Base-by-base conservation (phyloP, 371 early-diverging fungal genomes). In the Mucor sp. region DNA sequence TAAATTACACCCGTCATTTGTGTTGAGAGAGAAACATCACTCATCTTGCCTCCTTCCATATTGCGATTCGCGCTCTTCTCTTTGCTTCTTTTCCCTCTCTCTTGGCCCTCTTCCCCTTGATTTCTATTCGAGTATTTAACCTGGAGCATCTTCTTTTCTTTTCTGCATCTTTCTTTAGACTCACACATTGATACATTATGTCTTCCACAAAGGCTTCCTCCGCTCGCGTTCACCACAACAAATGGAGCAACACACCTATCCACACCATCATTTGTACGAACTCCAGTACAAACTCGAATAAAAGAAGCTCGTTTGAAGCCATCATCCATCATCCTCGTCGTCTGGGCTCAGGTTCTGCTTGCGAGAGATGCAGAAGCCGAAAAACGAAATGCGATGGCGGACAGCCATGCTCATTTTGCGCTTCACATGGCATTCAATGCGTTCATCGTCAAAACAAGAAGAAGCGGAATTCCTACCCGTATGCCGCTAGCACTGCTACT, bases 371-470 rank as follows among this genome's bases (percentile, higher is more conserved):
- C 33, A 71, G 81, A 39, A 71, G 75, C n/a, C 75, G 81, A 21
- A 81, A 81, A 44, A 81, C 81, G 7, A 81, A 78, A 63, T 81
- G 81, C 59, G 81, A 81, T 56, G 81, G 81, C 25, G 74, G 74
- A 11, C 70, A 74, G 44, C 81, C 81, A 19, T 81, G 81, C 68
- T 70, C 71, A 5, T 81, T 71, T 67, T 81, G 81, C 68, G 69
- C 77, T 9, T 57, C 72, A 30, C 76, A 78, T 68, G 69, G 72
- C 3, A 72, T 78, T 21, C 65, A 69, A 32, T 81, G 81, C 58
- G 57, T 75, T 19, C 78, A 78, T 65, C 70, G 76, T 12, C 60
- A 74, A 17, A 71, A 47, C 56, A 70, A 63, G 30, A 69, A 59
- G 76, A 70, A 65, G 56, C 62, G 44, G 60, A 70, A 32, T 33